A percentile compares a stretch with the other conserved stretches of the same genome.
Conservation (phyloP, 345 rosid genomes). For the Adansonia digitata region DNA sequence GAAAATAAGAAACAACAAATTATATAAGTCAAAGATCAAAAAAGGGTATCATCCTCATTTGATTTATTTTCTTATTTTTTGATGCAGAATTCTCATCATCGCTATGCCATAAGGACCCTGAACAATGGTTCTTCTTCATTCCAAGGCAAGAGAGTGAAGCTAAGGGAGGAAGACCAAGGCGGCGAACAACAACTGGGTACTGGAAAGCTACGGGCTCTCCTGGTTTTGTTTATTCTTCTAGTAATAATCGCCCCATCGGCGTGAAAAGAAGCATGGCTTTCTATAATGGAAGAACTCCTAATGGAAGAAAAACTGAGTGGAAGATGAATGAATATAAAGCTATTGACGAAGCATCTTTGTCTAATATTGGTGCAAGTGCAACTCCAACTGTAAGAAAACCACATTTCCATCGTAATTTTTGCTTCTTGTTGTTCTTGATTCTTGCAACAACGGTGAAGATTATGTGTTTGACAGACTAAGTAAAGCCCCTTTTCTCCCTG, state of each 20-base stretch:
- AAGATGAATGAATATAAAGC: constrained; percentile 41
- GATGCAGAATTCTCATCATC: constrained; percentile 24
- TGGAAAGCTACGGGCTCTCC: constrained; percentile 48
- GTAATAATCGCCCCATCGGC: constrained; percentile 26
- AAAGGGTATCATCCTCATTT: no score
- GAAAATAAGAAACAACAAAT: neutral
- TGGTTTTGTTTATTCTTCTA: constrained; percentile 22
- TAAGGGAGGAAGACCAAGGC: constrained; percentile 35
- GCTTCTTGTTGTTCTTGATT: no score
- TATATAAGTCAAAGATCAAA: no score
- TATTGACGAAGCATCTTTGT: constrained; percentile 14
- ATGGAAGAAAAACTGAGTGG: constrained; percentile 40
- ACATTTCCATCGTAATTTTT: neutral
- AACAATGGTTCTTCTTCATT: constrained; percentile 48
- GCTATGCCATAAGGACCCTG: constrained; percentile 25
- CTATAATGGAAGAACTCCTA: constrained; percentile 41
- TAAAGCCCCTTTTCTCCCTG: no score
- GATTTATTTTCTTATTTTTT: neutral
- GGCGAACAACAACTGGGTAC: constrained; percentile 32
- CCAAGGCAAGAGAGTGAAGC: constrained; percentile 33
- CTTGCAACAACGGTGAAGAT: no score
- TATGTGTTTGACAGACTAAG: no score
- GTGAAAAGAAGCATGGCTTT: constrained; percentile 40
- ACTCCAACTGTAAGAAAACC: neutral
- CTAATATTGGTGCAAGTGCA: neutral